Evolutionary conservation across 148 eudicot species (phyloP), one percentile per base, ranked within the genome.

Genomic region (Dianthus caryophyllus): DNA sequence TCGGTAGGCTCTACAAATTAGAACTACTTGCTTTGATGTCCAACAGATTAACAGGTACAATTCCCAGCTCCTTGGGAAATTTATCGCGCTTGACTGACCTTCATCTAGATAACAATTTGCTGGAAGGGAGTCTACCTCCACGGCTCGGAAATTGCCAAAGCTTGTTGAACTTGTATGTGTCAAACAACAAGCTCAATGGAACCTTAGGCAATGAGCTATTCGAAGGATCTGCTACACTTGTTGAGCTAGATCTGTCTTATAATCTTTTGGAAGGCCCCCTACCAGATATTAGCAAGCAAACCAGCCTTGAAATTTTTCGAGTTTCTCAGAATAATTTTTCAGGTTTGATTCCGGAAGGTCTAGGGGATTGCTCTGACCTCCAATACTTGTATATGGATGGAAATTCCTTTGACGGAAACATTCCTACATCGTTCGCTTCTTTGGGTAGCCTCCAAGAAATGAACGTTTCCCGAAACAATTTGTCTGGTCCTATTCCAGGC

Each of bases 401-500:
- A 0, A 78, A 81, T 67, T 71, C 25, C 9, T 56, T 81, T 17
- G 43, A 65, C 9, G 87, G 84, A 17, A 2, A 41, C 0, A 69
- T 81, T 50, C 81, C 72, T 36, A 16, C 58, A 22, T 66, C 80
- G 5, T 64, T 81, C 1, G 53, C 50, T 18, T n/a, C 29, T 43
- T 39, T 84, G 56, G 66, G 24, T 49, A 77, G 73, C 51, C 9
- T 79, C 4, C 9, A 22, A 55, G n/a, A 26, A 27, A 11, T 55
- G 14, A 20, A 84, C 66, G 69, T 84, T 51, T 84, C 85, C 1
- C 64, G 5, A 11, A 84, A 84, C 39, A 73, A 75, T 17, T 63
- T 82, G 22, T 77, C 82, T 0, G 82, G 85, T 0, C 22, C 47
- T 17, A 80, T 79, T 22, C 85, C 85, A 14, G 38, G 12, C 18